Conservation (phyloP, 2,329 filamentous ascomycete genomes). For the Aureobasidium namibiae region DNA sequence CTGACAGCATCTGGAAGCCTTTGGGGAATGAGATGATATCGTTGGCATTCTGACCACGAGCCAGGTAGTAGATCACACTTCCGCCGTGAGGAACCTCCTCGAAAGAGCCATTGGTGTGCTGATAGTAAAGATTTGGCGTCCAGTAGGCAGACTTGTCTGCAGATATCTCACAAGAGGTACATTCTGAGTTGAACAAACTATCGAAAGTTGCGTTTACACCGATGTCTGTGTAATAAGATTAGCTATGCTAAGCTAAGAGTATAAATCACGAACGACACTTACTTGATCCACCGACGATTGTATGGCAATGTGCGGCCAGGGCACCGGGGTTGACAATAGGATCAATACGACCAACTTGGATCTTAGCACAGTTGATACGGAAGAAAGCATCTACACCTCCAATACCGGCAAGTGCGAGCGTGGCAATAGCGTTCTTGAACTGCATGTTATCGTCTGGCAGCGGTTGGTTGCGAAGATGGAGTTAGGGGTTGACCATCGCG, state of each 20-base stretch:
- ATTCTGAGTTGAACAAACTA: slow-evolving; percentile 17
- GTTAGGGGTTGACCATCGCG: not conserved
- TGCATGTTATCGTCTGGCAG: not conserved
- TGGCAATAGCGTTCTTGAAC: not conserved
- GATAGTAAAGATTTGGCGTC: slow-evolving; percentile 30
- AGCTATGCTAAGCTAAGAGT: not conserved
- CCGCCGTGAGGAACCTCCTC: slow-evolving; percentile 24
- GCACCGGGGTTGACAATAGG: slow-evolving; percentile 27
- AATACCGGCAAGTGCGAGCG: not conserved
- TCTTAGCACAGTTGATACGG: slow-evolving; percentile 27
- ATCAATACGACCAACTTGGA: slow-evolving; percentile 30
- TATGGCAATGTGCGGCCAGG: slow-evolving; percentile 26
- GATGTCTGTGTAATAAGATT: slow-evolving; percentile 12
- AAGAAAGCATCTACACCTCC: slow-evolving; percentile 25
- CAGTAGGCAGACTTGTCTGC: slow-evolving; percentile 32
- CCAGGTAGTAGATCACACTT: slow-evolving; percentile 23
- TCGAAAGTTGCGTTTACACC: slow-evolving; percentile 19
- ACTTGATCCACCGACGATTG: slow-evolving; percentile 28
- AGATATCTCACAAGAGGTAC: slow-evolving; percentile 25
- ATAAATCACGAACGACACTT: slow-evolving; percentile 7
- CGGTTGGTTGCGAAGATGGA: not conserved
- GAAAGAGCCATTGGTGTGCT: slow-evolving; percentile 27
- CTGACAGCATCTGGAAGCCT: slow-evolving; percentile 24
- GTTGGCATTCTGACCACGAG: slow-evolving; percentile 18
- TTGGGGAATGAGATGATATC: slow-evolving; percentile 19